Conservation (phyloP, 148 eudicot genomes). For the Chenopodium quinoa region DNA sequence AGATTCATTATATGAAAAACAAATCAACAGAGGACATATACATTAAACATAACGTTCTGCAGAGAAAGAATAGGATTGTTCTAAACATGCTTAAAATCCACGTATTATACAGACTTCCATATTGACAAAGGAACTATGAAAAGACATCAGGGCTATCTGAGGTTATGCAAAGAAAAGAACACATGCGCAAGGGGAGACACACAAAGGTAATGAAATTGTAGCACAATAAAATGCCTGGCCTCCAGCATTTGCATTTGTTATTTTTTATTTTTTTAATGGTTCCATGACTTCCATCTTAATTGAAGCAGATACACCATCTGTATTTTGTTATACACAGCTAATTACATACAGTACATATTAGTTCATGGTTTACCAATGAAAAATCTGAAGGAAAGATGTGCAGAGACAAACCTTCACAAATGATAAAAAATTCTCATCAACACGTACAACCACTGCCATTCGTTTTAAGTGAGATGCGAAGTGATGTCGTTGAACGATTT, state of each 20-base stretch:
- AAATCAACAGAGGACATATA: not conserved
- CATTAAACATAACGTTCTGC: not conserved
- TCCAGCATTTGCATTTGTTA: not conserved
- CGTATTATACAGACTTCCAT: not conserved
- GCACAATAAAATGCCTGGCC: not conserved
- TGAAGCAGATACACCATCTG: not conserved
- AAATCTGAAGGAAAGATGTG: not conserved
- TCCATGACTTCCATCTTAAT: not conserved
- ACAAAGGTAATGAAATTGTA: not conserved
- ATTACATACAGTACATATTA: not conserved
- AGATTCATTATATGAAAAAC: not conserved
- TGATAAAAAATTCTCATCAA: slow-evolving; percentile 75
- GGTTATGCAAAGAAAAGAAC: not conserved
- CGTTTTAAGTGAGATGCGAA: slow-evolving; percentile 94
- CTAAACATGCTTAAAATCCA: not conserved
- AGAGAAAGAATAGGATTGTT: not conserved
- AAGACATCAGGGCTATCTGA: not conserved
- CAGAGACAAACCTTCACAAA: slow-evolving; percentile 75
- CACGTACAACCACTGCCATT: slow-evolving; percentile 93
- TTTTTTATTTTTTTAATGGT: too few species aligned
- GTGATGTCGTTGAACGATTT: slow-evolving; percentile 95
- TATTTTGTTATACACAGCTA: not conserved
- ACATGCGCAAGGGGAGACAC: not conserved
- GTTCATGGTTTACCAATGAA: not conserved
- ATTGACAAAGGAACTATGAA: not conserved